Evolutionary conservation across 176 grass and related monocot species (phyloP), one percentile per base, ranked within the genome.

Genomic region (Elaeis guineensis): DNA sequence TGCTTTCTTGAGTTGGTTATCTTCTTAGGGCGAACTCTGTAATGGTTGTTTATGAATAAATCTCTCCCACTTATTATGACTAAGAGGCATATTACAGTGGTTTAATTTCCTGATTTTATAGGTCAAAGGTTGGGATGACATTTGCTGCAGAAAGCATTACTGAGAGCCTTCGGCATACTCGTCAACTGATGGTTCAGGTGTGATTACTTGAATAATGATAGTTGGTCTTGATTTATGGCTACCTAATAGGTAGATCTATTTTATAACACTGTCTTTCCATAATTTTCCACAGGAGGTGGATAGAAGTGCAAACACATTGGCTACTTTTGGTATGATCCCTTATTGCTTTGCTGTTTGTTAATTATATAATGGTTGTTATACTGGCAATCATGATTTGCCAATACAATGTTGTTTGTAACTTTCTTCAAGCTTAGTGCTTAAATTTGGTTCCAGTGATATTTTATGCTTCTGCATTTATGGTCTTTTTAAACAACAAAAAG

Each of bases 131-230:
- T 75, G 87, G 84, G 8, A 85, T 97, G 84, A 89, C 84, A 62
- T 91, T 84, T 21, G 81, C 81, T 80, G 84, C 92, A 54, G 84
- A 97, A 85, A 97, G 84, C 72, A 91, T 91, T 56, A 97, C 87
- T 0, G 87, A 92, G 59, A 92, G 87, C 81, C 84, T 97, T 30
- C 83, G 86, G 24, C 60, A 78, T 15, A 85, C 87, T 51, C 84
- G 81, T 23, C 93, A 97, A 52, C 44, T 97, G 76, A 97, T 97
- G 93, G 84, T 92, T 85, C 87, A 97, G 93, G 93, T 92, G 72
- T 30, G 28, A 64, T 75, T 60, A 51, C 70, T 35, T 5, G 29
- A 30, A 30, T 25, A 54, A 20, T 54, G 16, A 30, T 30, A 6
- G 5, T 16, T 1, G 2, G 5, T 54, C 26, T 66, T 22, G 9